A percentile compares a stretch with the other conserved stretches of the same genome.
These are phyloP conservation scores for Apiospora koreana DNA, from an alignment of 2,329 filamentous ascomycete genomes.

Conservation along the genomic window DNA sequence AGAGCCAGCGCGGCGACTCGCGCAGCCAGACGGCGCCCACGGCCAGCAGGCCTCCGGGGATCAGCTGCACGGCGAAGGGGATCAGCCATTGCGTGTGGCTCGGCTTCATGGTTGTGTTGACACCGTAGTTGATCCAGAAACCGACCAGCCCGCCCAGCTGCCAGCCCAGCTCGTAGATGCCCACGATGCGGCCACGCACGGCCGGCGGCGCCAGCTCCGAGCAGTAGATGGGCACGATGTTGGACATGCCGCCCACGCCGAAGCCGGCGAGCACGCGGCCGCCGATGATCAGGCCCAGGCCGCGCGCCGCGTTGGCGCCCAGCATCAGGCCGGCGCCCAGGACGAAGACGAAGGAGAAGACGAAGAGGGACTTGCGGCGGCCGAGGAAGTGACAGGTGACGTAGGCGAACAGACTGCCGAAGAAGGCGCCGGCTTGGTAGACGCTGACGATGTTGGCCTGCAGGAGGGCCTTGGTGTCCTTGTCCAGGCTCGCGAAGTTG, in stretches of 20 bases:
- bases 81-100: conserved; percentile 62
- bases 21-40: conserved; percentile 60
- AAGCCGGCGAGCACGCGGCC: conserved; percentile 65
- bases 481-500: conserved; percentile 52
- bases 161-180: conserved; percentile 67
- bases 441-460: conserved; percentile 78
- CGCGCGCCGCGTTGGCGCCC: conserved; percentile 60
- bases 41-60: conserved; percentile 64
- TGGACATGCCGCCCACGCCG: conserved; percentile 54
- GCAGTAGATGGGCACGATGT: conserved; percentile 61
- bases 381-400: conserved; percentile 67
- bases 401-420: conserved; percentile 73
- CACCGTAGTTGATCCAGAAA: conserved; percentile 68
- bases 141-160: conserved; percentile 65
- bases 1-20: conserved; percentile 71
- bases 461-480: conserved; percentile 54
- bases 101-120: conserved; percentile 50
- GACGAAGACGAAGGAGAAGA: conserved; percentile 65
- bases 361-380: conserved; percentile 62
- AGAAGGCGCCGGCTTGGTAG: conserved; percentile 83
- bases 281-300: conserved; percentile 64
- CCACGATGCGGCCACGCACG: conserved; percentile 64
- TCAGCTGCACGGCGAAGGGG: conserved; percentile 67
- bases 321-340: conserved; percentile 74
- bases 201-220: conserved; percentile 62